phyloP scores from a whole-genome alignment of 2,329 filamentous ascomycete species.

The Diaporthe sp. region DNA sequence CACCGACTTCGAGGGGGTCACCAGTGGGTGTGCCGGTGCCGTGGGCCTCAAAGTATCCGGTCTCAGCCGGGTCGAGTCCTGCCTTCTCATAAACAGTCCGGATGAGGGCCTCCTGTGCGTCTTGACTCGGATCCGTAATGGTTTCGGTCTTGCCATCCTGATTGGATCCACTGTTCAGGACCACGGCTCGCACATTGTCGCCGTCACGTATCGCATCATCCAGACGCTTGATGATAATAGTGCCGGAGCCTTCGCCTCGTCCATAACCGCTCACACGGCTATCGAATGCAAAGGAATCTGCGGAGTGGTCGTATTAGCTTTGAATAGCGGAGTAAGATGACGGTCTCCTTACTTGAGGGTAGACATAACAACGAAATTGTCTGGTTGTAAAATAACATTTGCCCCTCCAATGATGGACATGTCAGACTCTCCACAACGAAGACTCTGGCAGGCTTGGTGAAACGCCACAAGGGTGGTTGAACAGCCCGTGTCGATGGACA shows the following conservation, averaged over 20 bases:
- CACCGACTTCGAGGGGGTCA: conserved; percentile 53
- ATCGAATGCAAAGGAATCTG: too few species aligned
- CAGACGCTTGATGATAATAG: conserved; percentile 55
- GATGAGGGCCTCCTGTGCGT: conserved; percentile 49
- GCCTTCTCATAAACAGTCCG: conserved; percentile 44
- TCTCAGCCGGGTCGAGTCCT: conserved; percentile 43
- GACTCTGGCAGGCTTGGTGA: neutral
- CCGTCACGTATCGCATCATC: conserved; percentile 56
- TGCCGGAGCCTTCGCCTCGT: too few species aligned
- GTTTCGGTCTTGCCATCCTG: conserved; percentile 56
- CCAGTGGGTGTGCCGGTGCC: conserved; percentile 47
- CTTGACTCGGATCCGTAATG: conserved; percentile 48
- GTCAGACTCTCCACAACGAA: neutral
- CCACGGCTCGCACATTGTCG: conserved; percentile 53
- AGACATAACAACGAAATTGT: conserved; percentile 44
- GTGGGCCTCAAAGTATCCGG: conserved; percentile 53
- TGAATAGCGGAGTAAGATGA: too few species aligned
- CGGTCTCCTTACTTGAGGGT: too few species aligned
- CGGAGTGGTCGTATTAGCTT: too few species aligned
- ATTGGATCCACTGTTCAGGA: conserved; percentile 52
- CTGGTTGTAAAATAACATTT: neutral
- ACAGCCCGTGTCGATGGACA: neutral
- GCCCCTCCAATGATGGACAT: neutral
- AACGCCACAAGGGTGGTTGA: neutral
- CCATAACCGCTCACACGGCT: too few species aligned